Evolutionary conservation across 257 asterid genomes (phyloP), one percentile per base, ranked within the genome.

Genomic region (Penstemon davidsonii): DNA sequence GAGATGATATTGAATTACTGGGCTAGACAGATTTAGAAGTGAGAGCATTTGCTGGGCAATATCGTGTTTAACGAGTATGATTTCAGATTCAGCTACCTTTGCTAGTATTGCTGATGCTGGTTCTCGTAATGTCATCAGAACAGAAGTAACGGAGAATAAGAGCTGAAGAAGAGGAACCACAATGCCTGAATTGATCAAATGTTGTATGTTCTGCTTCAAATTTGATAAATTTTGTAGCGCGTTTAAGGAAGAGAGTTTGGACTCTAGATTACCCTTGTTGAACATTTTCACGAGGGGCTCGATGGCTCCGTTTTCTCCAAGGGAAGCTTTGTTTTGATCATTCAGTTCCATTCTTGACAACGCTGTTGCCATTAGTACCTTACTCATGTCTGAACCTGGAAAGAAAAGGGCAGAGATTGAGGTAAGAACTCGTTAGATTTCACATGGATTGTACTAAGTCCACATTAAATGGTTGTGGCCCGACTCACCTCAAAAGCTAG

Each of bases 101-200:
- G 97, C 97, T 8, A 93, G 95, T 72, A 93, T 90, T 0, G 94
- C 94, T 1, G 98, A 88, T 11, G 96, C 98, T 4, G 97, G 97
- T 72, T 93, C 98, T 0, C 98, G 80, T 6, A 93, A 78, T 41
- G 85, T 82, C 97, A 90, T 87, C 13, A 82, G 78, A 43, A 88
- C 94, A 5, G 98, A 93, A 25, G 98, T 90, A 11, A 93, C 98
- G 0, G 98, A 92, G 83, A 92, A 92, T 15, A 92, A 87, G n/a
- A 93, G 97, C 81, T 88, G 97, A 15, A 93, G 83, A 5, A 93
- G 83, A 13, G 85, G 51, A 2, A 71, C 77, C 6, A 88, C 81
- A 1, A 90, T 73, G 33, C 95, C 92, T 0, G 84, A 82, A 13
- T 78, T 78, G 25, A 86, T 79, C 82, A 93, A 60, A 3, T 65